Evolutionary conservation across 768 basidiomycete genomes (phyloP).

Genomic region (Phylloporus sp.): DNA sequence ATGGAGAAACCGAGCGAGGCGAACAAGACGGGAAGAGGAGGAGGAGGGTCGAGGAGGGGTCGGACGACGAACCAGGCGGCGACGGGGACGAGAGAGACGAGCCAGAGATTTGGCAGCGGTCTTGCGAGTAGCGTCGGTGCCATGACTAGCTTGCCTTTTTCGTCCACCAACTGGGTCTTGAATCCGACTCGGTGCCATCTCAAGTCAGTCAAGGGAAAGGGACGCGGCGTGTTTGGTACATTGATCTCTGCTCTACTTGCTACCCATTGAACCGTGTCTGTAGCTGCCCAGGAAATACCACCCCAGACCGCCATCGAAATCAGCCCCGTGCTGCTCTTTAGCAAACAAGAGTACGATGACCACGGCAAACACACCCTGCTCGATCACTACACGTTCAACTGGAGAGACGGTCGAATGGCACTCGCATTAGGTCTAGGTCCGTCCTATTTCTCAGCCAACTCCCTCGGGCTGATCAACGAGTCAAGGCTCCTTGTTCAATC

Average conservation of each 20-base stretch:
- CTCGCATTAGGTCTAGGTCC: conserved; percentile 74
- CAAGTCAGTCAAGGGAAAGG: conserved; percentile 42
- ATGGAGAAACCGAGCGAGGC: conserved; percentile 80
- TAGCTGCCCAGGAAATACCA: conserved; percentile 32
- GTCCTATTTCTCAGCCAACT: background rate
- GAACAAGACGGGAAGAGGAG: conserved; percentile 68
- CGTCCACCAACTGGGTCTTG: conserved; percentile 23
- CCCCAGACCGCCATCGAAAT: conserved; percentile 69
- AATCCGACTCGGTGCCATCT: conserved; percentile 50
- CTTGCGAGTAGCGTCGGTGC: conserved; percentile 35
- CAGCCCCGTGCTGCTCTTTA: conserved; percentile 79
- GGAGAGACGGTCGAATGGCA: conserved; percentile 70
- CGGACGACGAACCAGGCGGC: conserved; percentile 70
- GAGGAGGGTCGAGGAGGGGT: conserved; percentile 64
- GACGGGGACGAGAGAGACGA: conserved; percentile 59
- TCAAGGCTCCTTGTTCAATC: conserved; percentile 79
- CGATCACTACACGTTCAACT: conserved; percentile 74
- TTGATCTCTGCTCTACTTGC: background rate
- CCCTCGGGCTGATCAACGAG: background rate
- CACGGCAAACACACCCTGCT: conserved; percentile 62
- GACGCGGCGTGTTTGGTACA: conserved; percentile 61
- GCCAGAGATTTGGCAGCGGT: conserved; percentile 47
- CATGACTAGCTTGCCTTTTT: conserved; percentile 16
- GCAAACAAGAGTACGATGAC: conserved; percentile 59
- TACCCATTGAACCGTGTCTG: conserved; percentile 24